Evolutionary conservation across 768 basidiomycete genomes (phyloP), one percentile per base, ranked within the genome.

Genomic region (Calocybe gangraenosa): DNA sequence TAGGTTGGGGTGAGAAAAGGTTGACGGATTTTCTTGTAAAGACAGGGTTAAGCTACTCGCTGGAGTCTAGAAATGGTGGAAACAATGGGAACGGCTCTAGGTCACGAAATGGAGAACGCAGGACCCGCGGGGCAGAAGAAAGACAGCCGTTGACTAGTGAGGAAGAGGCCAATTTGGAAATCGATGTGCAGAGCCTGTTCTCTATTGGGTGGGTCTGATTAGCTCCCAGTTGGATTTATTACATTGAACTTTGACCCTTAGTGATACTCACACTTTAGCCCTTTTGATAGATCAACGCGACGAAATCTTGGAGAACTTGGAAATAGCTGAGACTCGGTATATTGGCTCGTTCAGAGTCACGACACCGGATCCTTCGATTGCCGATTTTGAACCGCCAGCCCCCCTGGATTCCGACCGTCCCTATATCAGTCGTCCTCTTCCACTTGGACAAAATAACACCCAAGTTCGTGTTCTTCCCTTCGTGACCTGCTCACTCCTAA

Each of bases 241-340:
- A 5, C 7, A 35, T n/a, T n/a, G 13, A 18, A 5, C 14, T 14
- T n/a, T 5, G 6, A 14, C 34, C 17, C 14, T 21, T 47, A 91
- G 87, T 19, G 84, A 89, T 56, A 90, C 86, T 0, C 73, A 75
- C 11, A 70, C 70, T 3, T 67, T 91, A n/a, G 78, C 81, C 0
- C 51, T 77, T 5, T 75, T 91, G 21, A 85, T 91, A 34, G 78
- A 81, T 35, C 82, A 89, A 58, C 74, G 89, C 21, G 87, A 89
- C 50, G 74, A 78, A 55, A 79, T 89, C 17, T 63, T 92, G n/a
- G 82, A 87, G 52, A 81, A 85, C 49, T 71, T 92, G 7, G 88
- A 92, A 66, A 78, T 83, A 42, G 86, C 87, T 9, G 88, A 90
- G 65, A 78, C 83, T 9, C 77, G 74, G 55, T 92, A 89, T 55